A percentile compares a stretch with the other conserved stretches of the same genome.
Evolutionary conservation across 257 asterid genomes (phyloP).

Genomic region (Coffea eugenioides): DNA sequence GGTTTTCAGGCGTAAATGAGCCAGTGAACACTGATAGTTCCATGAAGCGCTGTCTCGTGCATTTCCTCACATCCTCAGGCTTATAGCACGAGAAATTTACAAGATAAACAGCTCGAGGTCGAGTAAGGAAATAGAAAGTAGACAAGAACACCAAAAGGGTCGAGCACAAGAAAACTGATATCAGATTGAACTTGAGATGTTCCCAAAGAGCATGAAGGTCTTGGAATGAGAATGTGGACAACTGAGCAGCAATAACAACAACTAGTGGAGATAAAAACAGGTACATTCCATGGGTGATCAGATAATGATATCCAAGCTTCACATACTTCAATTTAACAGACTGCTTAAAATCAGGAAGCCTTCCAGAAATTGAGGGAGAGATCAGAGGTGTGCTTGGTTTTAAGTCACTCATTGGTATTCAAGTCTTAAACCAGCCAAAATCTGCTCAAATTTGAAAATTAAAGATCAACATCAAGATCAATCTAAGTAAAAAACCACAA

Average conservation of each 20-base stretch:
- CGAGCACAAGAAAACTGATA: constrained; percentile 57
- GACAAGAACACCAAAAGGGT: constrained; percentile 64
- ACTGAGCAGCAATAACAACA: constrained; percentile 62
- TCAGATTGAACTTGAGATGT: constrained; percentile 66
- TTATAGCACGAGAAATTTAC: constrained; percentile 75
- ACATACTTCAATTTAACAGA: constrained; percentile 80
- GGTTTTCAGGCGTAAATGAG: constrained; percentile 48
- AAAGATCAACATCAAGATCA: not conserved
- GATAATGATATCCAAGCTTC: constrained; percentile 80
- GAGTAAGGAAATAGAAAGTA: constrained; percentile 65
- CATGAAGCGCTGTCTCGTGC: constrained; percentile 68
- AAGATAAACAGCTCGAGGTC: constrained; percentile 76
- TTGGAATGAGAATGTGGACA: constrained; percentile 60
- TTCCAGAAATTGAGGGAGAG: constrained; percentile 43
- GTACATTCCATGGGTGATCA: constrained; percentile 80
- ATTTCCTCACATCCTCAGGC: constrained; percentile 62
- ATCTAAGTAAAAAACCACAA: not conserved
- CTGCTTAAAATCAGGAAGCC: constrained; percentile 78
- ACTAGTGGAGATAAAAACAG: constrained; percentile 58
- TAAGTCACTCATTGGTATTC: constrained; percentile 45
- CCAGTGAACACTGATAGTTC: constrained; percentile 53
- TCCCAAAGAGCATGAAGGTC: constrained; percentile 67
- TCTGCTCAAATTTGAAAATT: not conserved
- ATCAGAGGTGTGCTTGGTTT: constrained; percentile 38
- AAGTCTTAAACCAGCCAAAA: not conserved